Conservation (phyloP, 208 protist species). For the Acanthamoeba quina region DNA sequence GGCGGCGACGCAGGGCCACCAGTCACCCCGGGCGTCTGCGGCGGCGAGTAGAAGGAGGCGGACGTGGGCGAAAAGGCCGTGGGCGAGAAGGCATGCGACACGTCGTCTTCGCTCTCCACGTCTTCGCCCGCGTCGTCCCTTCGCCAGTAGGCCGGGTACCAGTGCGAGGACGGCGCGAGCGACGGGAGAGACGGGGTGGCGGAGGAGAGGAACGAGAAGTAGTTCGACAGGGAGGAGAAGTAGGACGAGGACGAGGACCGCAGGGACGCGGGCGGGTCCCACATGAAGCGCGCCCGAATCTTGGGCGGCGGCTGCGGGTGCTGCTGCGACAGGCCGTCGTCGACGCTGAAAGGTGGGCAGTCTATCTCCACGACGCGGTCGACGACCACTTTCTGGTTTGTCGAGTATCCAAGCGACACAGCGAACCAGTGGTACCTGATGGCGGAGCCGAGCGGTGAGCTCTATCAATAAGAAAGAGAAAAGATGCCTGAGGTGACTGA, state of each 20-base stretch:
- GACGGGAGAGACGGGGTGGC: background rate
- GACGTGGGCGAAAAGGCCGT: constrained; percentile 11
- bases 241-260: background rate
- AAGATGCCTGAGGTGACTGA: too few species aligned
- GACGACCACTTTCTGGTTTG: background rate
- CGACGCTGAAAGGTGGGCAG: background rate
- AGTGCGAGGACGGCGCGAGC: background rate
- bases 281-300: background rate
- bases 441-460: background rate
- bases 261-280: constrained; percentile 18
- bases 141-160: background rate
- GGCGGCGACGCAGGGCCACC: background rate
- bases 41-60: background rate
- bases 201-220: background rate
- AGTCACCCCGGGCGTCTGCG: background rate
- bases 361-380: background rate
- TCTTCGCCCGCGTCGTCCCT: background rate
- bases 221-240: background rate
- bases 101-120: constrained; percentile 26
- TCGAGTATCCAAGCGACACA: constrained; percentile 4
- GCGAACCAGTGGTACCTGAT: constrained; percentile 38
- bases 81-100: constrained; percentile 3
- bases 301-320: background rate
- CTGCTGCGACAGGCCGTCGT: background rate
- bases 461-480: background rate